Percentiles rank a stretch among this genome's conserved stretches.
Evolutionary conservation across 768 basidiomycete genomes (phyloP).

Genomic region (Tephrocybe sp.): DNA sequence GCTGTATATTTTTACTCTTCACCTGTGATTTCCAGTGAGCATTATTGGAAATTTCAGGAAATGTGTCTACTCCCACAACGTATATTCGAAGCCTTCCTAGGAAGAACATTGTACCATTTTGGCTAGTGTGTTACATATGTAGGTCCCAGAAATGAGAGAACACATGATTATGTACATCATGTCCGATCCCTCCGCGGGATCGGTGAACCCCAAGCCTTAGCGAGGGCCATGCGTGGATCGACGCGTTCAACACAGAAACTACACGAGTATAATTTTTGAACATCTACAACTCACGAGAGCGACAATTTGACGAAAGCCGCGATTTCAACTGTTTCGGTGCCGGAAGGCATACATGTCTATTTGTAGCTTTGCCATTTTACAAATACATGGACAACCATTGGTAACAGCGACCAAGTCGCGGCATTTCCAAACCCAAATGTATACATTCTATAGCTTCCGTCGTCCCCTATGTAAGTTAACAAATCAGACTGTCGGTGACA

Average conservation of each 20-base stretch:
- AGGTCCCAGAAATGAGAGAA: no score
- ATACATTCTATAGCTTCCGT: no score
- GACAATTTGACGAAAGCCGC: no score
- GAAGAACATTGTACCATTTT: no score
- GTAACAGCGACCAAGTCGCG: no score
- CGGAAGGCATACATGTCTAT: slow-evolving; percentile 5
- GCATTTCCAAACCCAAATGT: not conserved
- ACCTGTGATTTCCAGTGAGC: not conserved
- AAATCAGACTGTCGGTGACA: not conserved
- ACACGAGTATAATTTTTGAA: no score
- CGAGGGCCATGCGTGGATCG: not conserved
- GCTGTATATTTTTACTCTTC: not conserved
- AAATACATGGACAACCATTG: not conserved
- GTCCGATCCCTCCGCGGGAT: slow-evolving; percentile 9
- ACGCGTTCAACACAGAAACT: not conserved
- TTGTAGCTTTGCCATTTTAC: not conserved
- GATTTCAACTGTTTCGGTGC: no score
- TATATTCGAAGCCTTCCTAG: no score
- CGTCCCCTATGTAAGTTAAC: not conserved
- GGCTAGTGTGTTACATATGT: no score
- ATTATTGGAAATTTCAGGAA: no score
- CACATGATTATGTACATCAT: not conserved
- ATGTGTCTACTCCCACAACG: no score
- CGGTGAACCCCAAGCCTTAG: slow-evolving; percentile 8
- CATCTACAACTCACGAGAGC: not conserved